Conservation (phyloP, 805 yeast genomes). For the Kluyveromyces nonfermentans region DNA sequence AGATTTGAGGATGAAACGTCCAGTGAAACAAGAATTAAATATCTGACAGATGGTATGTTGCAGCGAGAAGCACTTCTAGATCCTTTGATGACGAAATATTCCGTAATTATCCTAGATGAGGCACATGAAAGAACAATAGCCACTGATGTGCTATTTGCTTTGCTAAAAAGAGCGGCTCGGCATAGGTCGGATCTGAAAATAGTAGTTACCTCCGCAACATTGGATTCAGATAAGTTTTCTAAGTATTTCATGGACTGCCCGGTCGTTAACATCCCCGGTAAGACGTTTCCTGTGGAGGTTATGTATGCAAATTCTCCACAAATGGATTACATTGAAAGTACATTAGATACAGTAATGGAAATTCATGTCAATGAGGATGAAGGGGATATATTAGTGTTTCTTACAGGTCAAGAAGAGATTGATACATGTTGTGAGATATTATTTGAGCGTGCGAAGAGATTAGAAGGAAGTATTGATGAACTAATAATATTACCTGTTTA, state of each 20-base stretch:
- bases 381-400: constrained; percentile 75
- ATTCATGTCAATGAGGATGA: constrained; percentile 70
- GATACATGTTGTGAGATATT: constrained; percentile 78
- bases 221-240: constrained; percentile 82
- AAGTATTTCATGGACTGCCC: constrained; percentile 74
- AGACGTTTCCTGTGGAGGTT: constrained; percentile 84
- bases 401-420: constrained; percentile 93
- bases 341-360: constrained; percentile 76
- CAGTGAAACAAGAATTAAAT: constrained; percentile 61
- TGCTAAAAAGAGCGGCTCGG: constrained; percentile 63
- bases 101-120: constrained; percentile 89
- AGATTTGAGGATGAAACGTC: constrained; percentile 79
- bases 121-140: constrained; percentile 95
- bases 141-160: constrained; percentile 84
- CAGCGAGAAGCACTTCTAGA: constrained; percentile 80
- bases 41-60: constrained; percentile 96
- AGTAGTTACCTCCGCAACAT: constrained; percentile 86
- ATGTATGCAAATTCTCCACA: constrained; percentile 76
- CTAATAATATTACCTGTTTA: constrained; percentile 78
- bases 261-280: constrained; percentile 73
- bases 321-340: constrained; percentile 74
- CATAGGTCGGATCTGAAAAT: constrained; percentile 66
- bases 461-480: constrained; percentile 57
- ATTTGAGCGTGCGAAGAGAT: constrained; percentile 50
- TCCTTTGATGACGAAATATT: constrained; percentile 63